phyloP scores from a whole-genome alignment of 2,329 filamentous ascomycete genomes.

The Whalleya microplaca region DNA sequence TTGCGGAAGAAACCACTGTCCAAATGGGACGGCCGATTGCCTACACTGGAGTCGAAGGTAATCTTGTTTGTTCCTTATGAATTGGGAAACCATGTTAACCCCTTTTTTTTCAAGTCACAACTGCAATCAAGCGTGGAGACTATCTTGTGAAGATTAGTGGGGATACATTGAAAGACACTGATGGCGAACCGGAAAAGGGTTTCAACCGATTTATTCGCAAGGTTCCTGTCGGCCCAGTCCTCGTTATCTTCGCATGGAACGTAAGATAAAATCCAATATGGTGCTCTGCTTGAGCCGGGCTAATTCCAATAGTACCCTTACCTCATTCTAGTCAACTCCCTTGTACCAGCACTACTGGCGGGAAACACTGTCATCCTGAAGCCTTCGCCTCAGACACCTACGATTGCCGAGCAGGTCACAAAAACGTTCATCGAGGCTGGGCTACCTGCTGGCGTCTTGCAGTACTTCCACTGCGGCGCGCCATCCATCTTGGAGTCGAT shows the following conservation, averaged over 20 bases:
- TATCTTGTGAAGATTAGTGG: constrained; percentile 85
- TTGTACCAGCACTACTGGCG: constrained; percentile 87
- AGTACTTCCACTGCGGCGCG: constrained; percentile 90
- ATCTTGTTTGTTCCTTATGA: neutral
- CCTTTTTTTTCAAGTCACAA: constrained; percentile 62
- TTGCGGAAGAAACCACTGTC: constrained; percentile 83
- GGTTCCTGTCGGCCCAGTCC: constrained; percentile 81
- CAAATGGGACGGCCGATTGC: constrained; percentile 95
- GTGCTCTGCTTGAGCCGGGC: neutral
- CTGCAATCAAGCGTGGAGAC: constrained; percentile 82
- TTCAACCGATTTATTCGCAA: constrained; percentile 92
- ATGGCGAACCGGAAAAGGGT: constrained; percentile 81
- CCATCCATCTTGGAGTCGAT: constrained; percentile 76
- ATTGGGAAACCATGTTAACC: constrained; percentile 12
- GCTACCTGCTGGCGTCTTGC: constrained; percentile 80
- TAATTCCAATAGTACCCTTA: constrained; percentile 76
- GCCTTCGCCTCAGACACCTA: constrained; percentile 93
- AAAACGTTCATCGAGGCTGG: constrained; percentile 80
- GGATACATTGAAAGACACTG: constrained; percentile 77
- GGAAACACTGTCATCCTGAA: constrained; percentile 94
- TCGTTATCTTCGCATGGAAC: constrained; percentile 96
- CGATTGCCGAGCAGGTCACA: constrained; percentile 82
- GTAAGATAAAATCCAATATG: constrained; percentile 56
- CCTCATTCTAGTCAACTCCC: constrained; percentile 87
- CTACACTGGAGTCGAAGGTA: constrained; percentile 75